These are phyloP conservation scores for Coemansia sp. DNA, from an alignment of 192 early-diverging fungal genomes.

Conservation along the genomic window DNA sequence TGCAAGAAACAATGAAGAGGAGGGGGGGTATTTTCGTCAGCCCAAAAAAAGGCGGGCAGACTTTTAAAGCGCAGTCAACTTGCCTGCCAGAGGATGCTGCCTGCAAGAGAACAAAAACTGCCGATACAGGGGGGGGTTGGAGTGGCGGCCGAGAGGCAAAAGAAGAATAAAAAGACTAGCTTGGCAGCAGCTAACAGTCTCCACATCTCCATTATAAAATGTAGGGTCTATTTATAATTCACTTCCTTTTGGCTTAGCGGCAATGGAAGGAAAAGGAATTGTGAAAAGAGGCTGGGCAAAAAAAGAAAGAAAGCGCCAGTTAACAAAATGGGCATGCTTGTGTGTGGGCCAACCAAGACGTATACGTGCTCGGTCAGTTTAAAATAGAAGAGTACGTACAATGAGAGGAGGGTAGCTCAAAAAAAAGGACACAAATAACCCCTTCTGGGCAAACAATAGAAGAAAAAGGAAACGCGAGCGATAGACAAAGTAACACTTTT, in stretches of 20 bases:
- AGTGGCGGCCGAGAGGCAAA: not conserved
- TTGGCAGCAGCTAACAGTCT: not conserved
- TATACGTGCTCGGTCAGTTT: not conserved
- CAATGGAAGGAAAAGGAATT: not conserved
- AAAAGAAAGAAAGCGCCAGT: not conserved
- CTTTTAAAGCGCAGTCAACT: not conserved
- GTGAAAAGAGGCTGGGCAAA: not conserved
- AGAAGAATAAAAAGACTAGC: not conserved
- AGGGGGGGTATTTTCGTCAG: not conserved
- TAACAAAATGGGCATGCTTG: not conserved
- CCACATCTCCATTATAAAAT: conserved; percentile 8
- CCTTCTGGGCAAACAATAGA: conserved; percentile 5
- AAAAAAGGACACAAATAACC: not conserved
- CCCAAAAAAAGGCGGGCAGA: not conserved
- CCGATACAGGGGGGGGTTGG: not conserved
- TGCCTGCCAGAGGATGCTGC: not conserved
- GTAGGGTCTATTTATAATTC: conserved; percentile 4
- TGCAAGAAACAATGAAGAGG: not conserved
- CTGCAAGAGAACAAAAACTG: not conserved
- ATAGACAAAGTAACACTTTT: not conserved
- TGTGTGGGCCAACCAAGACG: not conserved
- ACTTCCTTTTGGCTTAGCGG: not conserved
- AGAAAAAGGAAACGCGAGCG: not conserved
- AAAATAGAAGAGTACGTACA: not conserved
- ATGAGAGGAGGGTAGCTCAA: not conserved